Evolutionary conservation across 371 early-diverging fungal genomes (phyloP).

Genomic region (Mortierella sp.): DNA sequence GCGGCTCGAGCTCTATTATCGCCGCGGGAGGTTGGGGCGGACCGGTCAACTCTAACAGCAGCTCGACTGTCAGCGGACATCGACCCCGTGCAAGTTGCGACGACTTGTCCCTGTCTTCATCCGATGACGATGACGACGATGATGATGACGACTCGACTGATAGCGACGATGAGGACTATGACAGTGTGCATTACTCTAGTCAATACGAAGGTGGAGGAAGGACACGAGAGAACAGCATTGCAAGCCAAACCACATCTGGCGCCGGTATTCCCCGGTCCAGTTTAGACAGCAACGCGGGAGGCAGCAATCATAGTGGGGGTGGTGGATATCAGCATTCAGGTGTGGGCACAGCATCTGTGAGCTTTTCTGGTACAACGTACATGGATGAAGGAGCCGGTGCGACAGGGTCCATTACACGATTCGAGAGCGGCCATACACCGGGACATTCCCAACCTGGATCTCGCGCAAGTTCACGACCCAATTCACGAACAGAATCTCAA

Average conservation of each 20-base stretch:
- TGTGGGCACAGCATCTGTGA: neutral
- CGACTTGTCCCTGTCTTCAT: slow-evolving; percentile 47
- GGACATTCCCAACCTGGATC: slow-evolving; percentile 26
- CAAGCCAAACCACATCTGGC: neutral
- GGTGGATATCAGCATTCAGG: too few species aligned
- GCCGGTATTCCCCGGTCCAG: slow-evolving; percentile 3
- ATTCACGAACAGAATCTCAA: slow-evolving; percentile 17
- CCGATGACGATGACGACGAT: slow-evolving; percentile 45
- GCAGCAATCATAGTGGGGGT: too few species aligned
- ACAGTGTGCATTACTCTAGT: neutral
- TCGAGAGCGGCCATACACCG: slow-evolving; percentile 16
- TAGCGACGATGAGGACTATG: slow-evolving; percentile 46
- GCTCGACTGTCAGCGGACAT: slow-evolving; percentile 22
- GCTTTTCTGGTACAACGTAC: neutral
- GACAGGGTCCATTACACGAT: neutral
- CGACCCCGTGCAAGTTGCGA: slow-evolving; percentile 42
- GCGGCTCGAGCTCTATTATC: slow-evolving; percentile 29
- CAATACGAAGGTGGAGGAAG: slow-evolving; percentile 10
- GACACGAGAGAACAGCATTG: slow-evolving; percentile 34
- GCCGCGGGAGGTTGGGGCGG: slow-evolving; percentile 1
- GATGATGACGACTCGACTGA: slow-evolving; percentile 52
- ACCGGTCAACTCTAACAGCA: neutral
- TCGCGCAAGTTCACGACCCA: slow-evolving; percentile 13
- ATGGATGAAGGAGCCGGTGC: neutral
- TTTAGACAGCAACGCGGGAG: slow-evolving; percentile 13